Evolutionary conservation across 1,139 yeast species (phyloP), one percentile per base, ranked within the genome.

Genomic region (Nakaseomyces bracarensis): DNA sequence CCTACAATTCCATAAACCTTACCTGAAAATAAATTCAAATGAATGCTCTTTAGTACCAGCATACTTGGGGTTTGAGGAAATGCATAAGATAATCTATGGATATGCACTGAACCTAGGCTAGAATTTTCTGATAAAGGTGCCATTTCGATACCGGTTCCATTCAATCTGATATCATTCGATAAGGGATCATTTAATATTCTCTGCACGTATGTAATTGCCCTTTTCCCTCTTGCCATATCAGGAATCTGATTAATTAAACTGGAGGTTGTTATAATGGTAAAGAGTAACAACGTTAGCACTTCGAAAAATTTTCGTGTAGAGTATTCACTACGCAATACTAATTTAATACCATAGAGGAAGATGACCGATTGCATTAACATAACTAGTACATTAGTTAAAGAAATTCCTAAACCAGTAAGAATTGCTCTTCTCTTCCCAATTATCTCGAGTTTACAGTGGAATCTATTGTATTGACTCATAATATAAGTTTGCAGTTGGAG

Each of bases 181-280:
- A 8, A n/a, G 1, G 21, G 13, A 11, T 49, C 58, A 25, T 66
- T 63, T 27, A 78, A 50, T 1, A 82, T 60, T 26, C 68, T 66
- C 40, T 71, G 64, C 3, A 81, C 61, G 50, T 74, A 70, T 3
- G 75, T 72, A 0, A 80, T 85, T 7, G 83, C 84, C 52, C 87
- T 66, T 58, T 79, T 79, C 1, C 94, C 96, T 46, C 87, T 72
- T 16, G 82, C 73, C 10, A 87, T 72, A 47, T 81, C 84, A 0
- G 97, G 95, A 19, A 89, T 65, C 44, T 79, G 77, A 19, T 71
- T 64, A 39, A 86, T 63, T 23, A 84, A 58, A 15, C 71, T 67
- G 2, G 79, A 72, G 13, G 91, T 75, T 15, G 79, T 75, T 38
- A 78, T 70, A 38, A 86, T 67, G 0, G 96, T 79, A 58, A 91